Base-by-base conservation (phyloP, 2,329 filamentous ascomycete genomes). In the Cryphonectria naterciae region DNA sequence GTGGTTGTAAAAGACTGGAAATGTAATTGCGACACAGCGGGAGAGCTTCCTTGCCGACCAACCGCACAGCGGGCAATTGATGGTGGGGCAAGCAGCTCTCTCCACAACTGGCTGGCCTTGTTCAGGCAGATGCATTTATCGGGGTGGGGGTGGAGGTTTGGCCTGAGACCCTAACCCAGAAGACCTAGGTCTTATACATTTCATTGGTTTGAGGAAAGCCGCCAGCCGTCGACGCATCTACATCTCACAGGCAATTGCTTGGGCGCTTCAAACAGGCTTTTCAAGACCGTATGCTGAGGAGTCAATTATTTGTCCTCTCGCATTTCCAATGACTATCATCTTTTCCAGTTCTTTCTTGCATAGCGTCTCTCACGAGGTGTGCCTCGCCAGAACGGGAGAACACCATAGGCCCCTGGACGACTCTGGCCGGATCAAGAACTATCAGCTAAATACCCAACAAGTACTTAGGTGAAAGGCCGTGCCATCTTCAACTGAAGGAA, bases 81-180 rank as follows among this genome's bases (percentile, higher is more conserved):
- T 68, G 43, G 67, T 68, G 67, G 67, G 67, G 67, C 35, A 63
- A n/a, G 7, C 46, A 49, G 46, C 46, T 49, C 15, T 62, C 37
- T 52, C 39, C 41, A 43, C 28, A 58, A 32, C 39, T 25, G 2
- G 41, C 37, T 37, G 54, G 19, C 35, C 54, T 49, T 43, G 37
- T 28, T 35, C 7, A 4, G 37, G 19, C 10, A 49, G 39, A 62
- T 62, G 32, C 52, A 67, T 6, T 15, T 67, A 67, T 37, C 64
- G 46, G 39, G 39, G 15, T n/a, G n/a, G n/a, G n/a, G n/a, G n/a
- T n/a, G n/a, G n/a, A n/a, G n/a, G n/a, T n/a, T n/a, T n/a, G n/a
- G n/a, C 2, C 65, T n/a, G 5, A 8, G 25, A 41, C 35, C 61
- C 61, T 64, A 64, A 64, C 61, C 61, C 61, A 25, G 37, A 41